Conservation (phyloP, 352 stramenopile species). For the Pythium vanterpoolii region DNA sequence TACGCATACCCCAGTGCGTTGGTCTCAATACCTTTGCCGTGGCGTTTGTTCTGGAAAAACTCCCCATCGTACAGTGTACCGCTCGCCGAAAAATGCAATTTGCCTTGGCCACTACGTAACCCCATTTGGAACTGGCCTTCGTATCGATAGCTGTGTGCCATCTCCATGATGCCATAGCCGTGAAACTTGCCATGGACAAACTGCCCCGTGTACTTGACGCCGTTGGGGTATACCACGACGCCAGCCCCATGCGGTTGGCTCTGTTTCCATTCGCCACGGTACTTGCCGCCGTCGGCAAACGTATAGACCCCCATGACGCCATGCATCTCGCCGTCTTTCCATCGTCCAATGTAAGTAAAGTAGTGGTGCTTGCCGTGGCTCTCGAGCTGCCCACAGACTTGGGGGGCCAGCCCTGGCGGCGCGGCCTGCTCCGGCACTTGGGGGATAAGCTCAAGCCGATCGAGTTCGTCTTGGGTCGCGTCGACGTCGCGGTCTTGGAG, state of each 20-base stretch:
- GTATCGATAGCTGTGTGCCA: conserved; percentile 45
- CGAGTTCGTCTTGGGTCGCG: conserved; percentile 24
- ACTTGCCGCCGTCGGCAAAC: conserved; percentile 70
- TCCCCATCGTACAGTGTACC: conserved; percentile 59
- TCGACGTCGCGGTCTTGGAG: conserved; percentile 40
- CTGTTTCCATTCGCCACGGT: conserved; percentile 49
- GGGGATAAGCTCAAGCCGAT: conserved; percentile 50
- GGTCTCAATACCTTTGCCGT: conserved; percentile 61
- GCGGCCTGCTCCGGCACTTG: conserved; percentile 29
- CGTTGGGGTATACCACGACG: conserved; percentile 58
- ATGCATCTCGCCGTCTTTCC: conserved; percentile 70
- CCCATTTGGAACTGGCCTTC: conserved; percentile 55
- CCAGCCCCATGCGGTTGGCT: conserved; percentile 42
- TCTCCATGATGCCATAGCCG: conserved; percentile 60
- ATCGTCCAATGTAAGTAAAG: conserved; percentile 65
- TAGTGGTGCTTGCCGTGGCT: conserved; percentile 63
- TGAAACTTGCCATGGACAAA: conserved; percentile 60
- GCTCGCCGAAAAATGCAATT: conserved; percentile 37
- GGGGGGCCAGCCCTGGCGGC: conserved; percentile 55
- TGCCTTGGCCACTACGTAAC: conserved; percentile 42
- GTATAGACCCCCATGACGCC: conserved; percentile 58
- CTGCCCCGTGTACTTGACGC: conserved; percentile 61
- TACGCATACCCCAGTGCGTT: conserved; percentile 60
- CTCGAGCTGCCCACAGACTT: conserved; percentile 57
- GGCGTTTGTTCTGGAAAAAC: conserved; percentile 58